phyloP scores from a whole-genome alignment of 352 stramenopile genomes.

The Globisporangium splendens region DNA sequence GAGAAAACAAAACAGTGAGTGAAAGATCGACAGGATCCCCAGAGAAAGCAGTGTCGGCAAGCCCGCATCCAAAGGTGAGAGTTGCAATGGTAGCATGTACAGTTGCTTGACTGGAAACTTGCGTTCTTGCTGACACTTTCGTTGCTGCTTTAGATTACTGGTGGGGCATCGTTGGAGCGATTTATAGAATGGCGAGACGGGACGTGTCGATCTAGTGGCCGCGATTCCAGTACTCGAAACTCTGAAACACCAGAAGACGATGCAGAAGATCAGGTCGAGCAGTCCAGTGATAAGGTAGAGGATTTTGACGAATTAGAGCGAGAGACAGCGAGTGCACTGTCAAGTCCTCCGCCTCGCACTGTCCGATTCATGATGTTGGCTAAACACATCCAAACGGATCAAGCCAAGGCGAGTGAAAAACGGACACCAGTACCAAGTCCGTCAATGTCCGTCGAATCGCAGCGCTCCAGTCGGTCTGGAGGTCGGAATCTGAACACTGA shows the following conservation, averaged over 20 bases:
- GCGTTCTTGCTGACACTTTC: not conserved
- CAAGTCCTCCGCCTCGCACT: too few species aligned
- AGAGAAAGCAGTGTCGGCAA: not conserved
- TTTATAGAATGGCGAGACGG: too few species aligned
- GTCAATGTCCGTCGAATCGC: conserved; percentile 1
- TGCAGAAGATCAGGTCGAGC: conserved; percentile 2
- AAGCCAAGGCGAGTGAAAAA: conserved; percentile 4
- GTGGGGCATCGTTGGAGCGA: too few species aligned
- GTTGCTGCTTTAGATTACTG: too few species aligned
- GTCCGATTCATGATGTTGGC: too few species aligned
- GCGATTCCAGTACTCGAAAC: too few species aligned
- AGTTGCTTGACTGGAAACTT: not conserved
- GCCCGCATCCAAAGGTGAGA: too few species aligned
- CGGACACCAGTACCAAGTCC: conserved; percentile 5
- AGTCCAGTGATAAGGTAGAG: conserved; percentile 8
- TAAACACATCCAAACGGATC: conserved; percentile 4
- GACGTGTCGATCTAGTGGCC: too few species aligned
- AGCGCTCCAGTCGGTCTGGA: conserved; percentile 5
- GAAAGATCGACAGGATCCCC: too few species aligned
- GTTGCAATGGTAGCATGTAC: not conserved
- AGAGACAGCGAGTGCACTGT: conserved; percentile 8
- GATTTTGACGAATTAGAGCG: conserved; percentile 15
- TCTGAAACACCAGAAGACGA: not conserved
- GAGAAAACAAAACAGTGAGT: too few species aligned
- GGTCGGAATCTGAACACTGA: conserved; percentile 40